Evolutionary conservation across 345 rosid species (phyloP), one percentile per base, ranked within the genome.

Genomic region (Sonneratia alba): DNA sequence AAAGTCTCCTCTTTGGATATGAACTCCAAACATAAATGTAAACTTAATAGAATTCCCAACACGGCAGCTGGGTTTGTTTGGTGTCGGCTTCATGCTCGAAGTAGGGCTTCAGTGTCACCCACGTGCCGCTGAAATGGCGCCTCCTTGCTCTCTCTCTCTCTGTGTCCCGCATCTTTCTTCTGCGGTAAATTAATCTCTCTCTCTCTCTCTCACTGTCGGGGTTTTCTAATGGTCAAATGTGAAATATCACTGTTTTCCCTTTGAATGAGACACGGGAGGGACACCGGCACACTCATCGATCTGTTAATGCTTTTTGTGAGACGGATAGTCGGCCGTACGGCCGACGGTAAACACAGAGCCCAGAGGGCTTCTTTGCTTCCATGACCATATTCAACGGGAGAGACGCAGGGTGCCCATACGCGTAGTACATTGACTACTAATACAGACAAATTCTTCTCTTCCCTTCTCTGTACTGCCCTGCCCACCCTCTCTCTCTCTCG

Each of bases 1-100:
- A 27, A 27, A 40, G 9, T 40, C 9, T 40, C 9, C 43, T 40
- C 9, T 8, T 2, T 40, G 43, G 5, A 40, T 40, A 40, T 40
- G 9, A 40, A 40, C 9, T 8, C 9, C 2, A 8, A 4, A 4
- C 9, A 40, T 40, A 8, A 0, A 4, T 8, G 5, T 4, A 48
- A 1, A 14, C 12, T 3, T 48, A 10, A 13, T 13, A 3, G 2
- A 10, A 18, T 53, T 11, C 64, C 64, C 64, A 36, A 59, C 64
- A 59, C 15, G 64, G 64, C 64, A 22, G 11, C 64, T 36, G 64
- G 7, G 36, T 24, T 7, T n/a, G 34, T 21, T 59, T 36, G 32
- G 64, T 59, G 64, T 59, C 64, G 64, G 64, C 64, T 59, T 24
- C 64, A 59, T 59, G 64, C 10, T 5, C 36, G 64, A 59, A 22